Evolutionary conservation across 306 rosid genomes (phyloP).

Genomic region (Fagus crenata): DNA sequence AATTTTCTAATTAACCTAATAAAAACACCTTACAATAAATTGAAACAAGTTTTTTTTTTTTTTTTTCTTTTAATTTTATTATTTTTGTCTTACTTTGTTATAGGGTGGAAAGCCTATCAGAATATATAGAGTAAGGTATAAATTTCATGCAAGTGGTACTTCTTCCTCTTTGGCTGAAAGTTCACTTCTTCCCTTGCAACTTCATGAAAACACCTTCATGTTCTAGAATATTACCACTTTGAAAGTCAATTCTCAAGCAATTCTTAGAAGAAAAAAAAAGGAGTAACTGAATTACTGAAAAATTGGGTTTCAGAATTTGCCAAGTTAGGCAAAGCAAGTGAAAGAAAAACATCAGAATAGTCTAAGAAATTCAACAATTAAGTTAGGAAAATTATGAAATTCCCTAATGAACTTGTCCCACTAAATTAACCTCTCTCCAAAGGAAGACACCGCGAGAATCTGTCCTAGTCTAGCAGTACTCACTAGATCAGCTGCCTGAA

Average conservation of each 20-base stretch:
- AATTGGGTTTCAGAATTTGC: constrained; percentile 24
- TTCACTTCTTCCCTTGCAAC: too few relatives aligned
- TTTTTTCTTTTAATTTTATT: too few relatives aligned
- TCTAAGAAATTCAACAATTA: constrained; percentile 5
- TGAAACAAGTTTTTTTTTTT: too few relatives aligned
- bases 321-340: constrained; percentile 25
- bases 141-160: too few relatives aligned
- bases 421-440: constrained; percentile 23
- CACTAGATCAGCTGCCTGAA: constrained; percentile 64
- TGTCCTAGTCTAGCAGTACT: constrained; percentile 28
- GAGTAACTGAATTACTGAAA: constrained; percentile 2
- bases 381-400: constrained; percentile 19
- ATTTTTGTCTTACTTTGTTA: too few relatives aligned
- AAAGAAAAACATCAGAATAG: constrained; percentile 12
- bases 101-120: too few relatives aligned
- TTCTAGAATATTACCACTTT: background rate
- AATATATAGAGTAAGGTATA: too few relatives aligned
- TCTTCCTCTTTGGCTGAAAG: too few relatives aligned
- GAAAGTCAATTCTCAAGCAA: background rate
- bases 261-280: background rate
- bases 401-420: constrained; percentile 19
- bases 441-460: constrained; percentile 12
- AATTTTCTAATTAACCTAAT: too few relatives aligned
- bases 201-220: too few relatives aligned
- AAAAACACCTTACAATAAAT: too few relatives aligned